phyloP scores from a whole-genome alignment of 345 rosid genomes.

The Syzygium jambos region DNA sequence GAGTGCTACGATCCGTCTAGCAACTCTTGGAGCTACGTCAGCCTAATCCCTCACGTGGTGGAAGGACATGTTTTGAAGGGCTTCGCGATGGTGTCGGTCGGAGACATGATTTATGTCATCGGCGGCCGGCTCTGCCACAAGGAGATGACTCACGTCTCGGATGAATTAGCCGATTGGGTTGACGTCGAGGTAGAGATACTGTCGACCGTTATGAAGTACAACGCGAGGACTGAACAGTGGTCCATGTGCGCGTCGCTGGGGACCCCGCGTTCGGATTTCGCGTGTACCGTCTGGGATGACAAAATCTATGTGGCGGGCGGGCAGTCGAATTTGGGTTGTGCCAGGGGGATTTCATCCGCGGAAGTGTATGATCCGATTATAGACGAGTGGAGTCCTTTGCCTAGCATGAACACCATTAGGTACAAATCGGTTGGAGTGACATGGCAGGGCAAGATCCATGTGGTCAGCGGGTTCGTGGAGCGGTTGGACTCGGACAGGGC shows the following conservation, averaged over 20 bases:
- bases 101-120: constrained; percentile 26
- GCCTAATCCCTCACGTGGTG: constrained; percentile 13
- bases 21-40: constrained; percentile 32
- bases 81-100: constrained; percentile 30
- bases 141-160: not conserved
- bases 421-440: constrained; percentile 46
- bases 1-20: constrained; percentile 26
- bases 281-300: constrained; percentile 13
- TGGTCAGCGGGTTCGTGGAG: constrained; percentile 38
- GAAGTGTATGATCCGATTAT: constrained; percentile 26
- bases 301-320: constrained; percentile 50
- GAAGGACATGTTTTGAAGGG: constrained; percentile 34
- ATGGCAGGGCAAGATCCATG: constrained; percentile 38
- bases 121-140: constrained; percentile 31
- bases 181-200: constrained; percentile 9
- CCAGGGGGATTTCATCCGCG: constrained; percentile 19
- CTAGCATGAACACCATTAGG: constrained; percentile 28
- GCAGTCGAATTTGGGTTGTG: constrained; percentile 17
- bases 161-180: constrained; percentile 1
- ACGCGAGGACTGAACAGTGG: constrained; percentile 17
- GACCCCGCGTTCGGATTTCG: constrained; percentile 34
- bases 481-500: constrained; percentile 11
- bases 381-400: constrained; percentile 25
- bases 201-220: constrained; percentile 14
- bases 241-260: constrained; percentile 13